Base-by-base conservation (phyloP, 352 stramenopile species). In the Phytophthora agathidicida region DNA sequence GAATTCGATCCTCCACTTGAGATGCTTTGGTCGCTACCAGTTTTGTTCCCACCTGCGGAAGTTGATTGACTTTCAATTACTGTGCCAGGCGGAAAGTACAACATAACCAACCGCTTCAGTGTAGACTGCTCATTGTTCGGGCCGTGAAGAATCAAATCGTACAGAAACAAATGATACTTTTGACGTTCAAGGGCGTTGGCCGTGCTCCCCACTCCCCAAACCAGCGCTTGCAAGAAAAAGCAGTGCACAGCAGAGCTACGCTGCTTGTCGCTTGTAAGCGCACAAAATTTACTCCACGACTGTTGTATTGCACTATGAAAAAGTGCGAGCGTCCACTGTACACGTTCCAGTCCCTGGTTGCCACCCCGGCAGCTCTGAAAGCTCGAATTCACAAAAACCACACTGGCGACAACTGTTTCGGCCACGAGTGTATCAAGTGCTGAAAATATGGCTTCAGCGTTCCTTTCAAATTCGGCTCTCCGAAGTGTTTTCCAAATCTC, bases 131-230 rank as follows among this genome's bases (percentile, higher is more conserved):
- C 58, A 3, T 39, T 77, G 8, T 68, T 62, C 1, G 81, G 71
- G 4, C 78, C 81, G 28, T 68, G 63, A 41, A 86, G 73, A 28
- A 90, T 83, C 20, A 79, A 69, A 28, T 86, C 67, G 0, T 73
- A 73, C 11, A 94, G 37, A 47, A 91, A 91, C 2, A 68, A 39
- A 50, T 94, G 70, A 23, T 91, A 94, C 14, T 77, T 84, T 0
- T 78, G 64, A 1, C 80, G 70, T 30, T 94, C 85, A 16, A 61
- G 38, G 5, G 37, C 19, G 31, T 75, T 52, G 7, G 59, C 61
- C 0, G 85, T 91, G 52, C 71, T 64, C 1, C 85, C 85, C 6
- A 94, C 56, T 5, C 85, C 75, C 85, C 85, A 94, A 4, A 94
- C 71, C 1, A 94, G 57, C 10, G 80, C 73, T 36, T 92, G 85